phyloP scores from a whole-genome alignment of 1,139 yeast species.

The Zygosaccharomyces sapae region DNA sequence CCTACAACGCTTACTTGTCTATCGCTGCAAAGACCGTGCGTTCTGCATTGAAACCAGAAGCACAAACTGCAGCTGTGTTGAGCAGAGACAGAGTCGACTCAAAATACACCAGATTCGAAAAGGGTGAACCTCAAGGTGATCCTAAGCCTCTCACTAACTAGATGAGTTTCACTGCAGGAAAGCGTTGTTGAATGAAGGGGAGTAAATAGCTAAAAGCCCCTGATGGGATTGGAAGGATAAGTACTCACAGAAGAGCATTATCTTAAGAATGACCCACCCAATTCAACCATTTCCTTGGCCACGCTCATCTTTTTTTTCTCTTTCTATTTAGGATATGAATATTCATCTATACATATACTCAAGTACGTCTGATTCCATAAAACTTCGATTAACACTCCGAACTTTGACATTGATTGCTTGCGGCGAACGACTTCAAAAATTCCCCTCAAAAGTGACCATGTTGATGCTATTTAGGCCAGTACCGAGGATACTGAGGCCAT shows the following conservation, averaged over 20 bases:
- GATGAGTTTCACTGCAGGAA: neutral
- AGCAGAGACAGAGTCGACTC: slow-evolving; percentile 70
- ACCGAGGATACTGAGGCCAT: slow-evolving; percentile 6
- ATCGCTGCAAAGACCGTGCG: slow-evolving; percentile 89
- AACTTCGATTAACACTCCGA: slow-evolving; percentile 1
- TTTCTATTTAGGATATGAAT: neutral
- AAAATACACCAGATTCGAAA: slow-evolving; percentile 65
- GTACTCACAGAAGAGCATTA: neutral
- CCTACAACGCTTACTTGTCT: slow-evolving; percentile 84
- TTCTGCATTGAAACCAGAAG: slow-evolving; percentile 82
- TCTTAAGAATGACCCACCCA: neutral
- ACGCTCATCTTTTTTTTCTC: neutral
- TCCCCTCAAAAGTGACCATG: neutral
- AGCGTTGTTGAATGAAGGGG: neutral
- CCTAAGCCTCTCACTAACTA: slow-evolving; percentile 28
- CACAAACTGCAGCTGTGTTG: slow-evolving; percentile 68
- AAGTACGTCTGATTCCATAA: slow-evolving; percentile 4
- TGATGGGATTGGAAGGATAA: neutral
- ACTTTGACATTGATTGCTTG: neutral
- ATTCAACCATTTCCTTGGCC: neutral
- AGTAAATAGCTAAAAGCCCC: neutral
- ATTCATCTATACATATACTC: slow-evolving; percentile 6
- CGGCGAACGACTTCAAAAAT: neutral
- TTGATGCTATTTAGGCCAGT: slow-evolving; percentile 2
- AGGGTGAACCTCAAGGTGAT: slow-evolving; percentile 50